Evolutionary conservation across 2,329 filamentous ascomycete genomes (phyloP).

Genomic region (Neonectria hederae): DNA sequence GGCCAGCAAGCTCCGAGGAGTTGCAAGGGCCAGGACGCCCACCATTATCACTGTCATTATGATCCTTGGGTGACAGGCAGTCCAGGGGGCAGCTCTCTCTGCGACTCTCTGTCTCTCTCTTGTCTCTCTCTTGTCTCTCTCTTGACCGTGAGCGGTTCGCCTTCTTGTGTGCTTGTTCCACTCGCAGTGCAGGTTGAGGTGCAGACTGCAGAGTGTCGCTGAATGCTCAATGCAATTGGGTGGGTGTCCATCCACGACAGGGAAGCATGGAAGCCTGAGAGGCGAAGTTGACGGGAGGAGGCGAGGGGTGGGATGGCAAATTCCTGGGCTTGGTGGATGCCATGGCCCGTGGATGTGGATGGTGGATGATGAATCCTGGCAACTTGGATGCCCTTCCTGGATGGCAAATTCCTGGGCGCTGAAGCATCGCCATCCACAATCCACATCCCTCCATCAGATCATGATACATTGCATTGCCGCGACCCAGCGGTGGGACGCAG

Average conservation of each 20-base stretch:
- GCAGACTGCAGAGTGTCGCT: background rate
- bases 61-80: background rate
- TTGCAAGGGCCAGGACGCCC: constrained; percentile 7
- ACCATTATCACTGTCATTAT: constrained; percentile 2
- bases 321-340: background rate
- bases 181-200: background rate
- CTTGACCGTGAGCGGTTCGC: background rate
- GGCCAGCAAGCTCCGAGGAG: constrained; percentile 15
- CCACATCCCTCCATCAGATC: constrained; percentile 21
- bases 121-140: too few relatives aligned
- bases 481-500: background rate
- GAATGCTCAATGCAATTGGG: background rate
- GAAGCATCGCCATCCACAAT: constrained; percentile 1
- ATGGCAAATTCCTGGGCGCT: background rate
- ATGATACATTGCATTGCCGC: constrained; percentile 25
- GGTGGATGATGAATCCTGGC: background rate
- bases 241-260: background rate
- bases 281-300: background rate
- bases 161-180: background rate
- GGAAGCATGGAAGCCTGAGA: background rate
- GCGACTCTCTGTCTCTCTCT: background rate
- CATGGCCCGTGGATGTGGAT: too few relatives aligned
- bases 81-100: too few relatives aligned
- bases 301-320: background rate
- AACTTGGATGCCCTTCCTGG: background rate